phyloP scores from a whole-genome alignment of 108 stramenopile genomes.

The Hondaea fermentalgiana region DNA sequence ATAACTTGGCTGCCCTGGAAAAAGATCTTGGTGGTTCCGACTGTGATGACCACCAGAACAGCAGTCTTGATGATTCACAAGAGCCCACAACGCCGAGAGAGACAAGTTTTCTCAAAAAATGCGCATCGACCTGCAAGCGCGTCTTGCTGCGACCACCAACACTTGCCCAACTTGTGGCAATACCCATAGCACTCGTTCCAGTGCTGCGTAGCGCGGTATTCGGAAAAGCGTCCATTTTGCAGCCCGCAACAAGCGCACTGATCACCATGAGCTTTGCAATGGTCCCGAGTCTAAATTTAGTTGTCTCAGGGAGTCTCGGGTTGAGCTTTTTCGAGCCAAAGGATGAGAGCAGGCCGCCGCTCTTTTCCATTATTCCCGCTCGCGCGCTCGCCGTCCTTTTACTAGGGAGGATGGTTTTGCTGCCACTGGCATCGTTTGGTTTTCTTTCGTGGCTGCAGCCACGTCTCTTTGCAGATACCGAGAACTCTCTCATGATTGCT shows the following conservation, averaged over 20 bases:
- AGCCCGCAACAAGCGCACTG: neutral
- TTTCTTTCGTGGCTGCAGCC: neutral
- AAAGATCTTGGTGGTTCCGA: no score
- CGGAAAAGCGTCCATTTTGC: neutral
- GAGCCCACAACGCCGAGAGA: neutral
- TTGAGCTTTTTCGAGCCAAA: neutral
- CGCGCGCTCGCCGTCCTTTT: neutral
- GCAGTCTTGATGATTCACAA: no score
- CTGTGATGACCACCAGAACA: no score
- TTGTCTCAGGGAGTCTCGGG: neutral
- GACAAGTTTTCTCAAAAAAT: neutral
- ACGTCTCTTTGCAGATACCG: neutral
- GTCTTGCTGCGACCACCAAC: neutral
- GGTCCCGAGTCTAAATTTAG: neutral
- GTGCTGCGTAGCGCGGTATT: neutral
- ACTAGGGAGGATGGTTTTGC: neutral
- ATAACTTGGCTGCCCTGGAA: no score
- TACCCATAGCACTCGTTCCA: neutral
- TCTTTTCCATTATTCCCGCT: neutral
- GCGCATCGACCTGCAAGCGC: neutral
- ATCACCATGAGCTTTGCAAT: neutral
- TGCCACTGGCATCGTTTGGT: neutral
- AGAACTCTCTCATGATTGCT: neutral
- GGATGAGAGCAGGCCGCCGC: neutral
- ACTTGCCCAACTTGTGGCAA: neutral